Base-by-base conservation (phyloP, 805 yeast genomes). In the Metschnikowia similis region DNA sequence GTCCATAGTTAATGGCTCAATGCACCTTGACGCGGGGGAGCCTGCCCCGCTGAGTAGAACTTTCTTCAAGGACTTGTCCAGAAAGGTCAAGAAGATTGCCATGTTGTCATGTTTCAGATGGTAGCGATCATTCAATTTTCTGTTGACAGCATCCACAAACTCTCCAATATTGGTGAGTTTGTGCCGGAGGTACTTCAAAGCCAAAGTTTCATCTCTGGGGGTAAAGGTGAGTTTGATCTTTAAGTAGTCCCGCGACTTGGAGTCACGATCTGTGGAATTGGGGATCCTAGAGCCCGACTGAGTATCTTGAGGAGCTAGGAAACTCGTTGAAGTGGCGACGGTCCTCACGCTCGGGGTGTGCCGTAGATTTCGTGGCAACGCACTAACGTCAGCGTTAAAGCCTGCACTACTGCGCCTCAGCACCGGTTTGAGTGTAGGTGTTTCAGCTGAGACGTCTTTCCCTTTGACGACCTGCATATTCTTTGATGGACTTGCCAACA, bases 1-100 rank as follows among this genome's bases (percentile, higher is more conserved):
- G 45, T 65, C 68, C 55, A 59, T 49, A 28, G 60, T 46, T 28
- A 61, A 48, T 5, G 51, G 57, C 16, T 56, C 50, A 6, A 49
- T 43, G 41, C 35, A 41, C 14, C 29, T 34, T 13, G 35, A 14
- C 42, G 38, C 11, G 35, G 31, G 14, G 44, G 44, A n/a, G 13
- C 37, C 45, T 4, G 13, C 14, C 4, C 48, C 47, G 4, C 55
- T 38, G 21, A 51, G 54, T n/a, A 32, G 45, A 35, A 56, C 50
- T 26, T 48, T 47, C 11, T 42, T 35, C 27, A 56, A 41, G 31
- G 49, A 39, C 35, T 45, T 47, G 35, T 59, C 55, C 13, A 41
- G 46, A 27, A 59, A 59, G 21, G 45, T 48, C 40, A 56, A 27
- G 10, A 37, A 38, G n/a, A 54, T 40, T 16, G 40, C 49, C 28